Conservation (phyloP, 2,329 filamentous ascomycete genomes). For the Emmonsiellopsis sp. region DNA sequence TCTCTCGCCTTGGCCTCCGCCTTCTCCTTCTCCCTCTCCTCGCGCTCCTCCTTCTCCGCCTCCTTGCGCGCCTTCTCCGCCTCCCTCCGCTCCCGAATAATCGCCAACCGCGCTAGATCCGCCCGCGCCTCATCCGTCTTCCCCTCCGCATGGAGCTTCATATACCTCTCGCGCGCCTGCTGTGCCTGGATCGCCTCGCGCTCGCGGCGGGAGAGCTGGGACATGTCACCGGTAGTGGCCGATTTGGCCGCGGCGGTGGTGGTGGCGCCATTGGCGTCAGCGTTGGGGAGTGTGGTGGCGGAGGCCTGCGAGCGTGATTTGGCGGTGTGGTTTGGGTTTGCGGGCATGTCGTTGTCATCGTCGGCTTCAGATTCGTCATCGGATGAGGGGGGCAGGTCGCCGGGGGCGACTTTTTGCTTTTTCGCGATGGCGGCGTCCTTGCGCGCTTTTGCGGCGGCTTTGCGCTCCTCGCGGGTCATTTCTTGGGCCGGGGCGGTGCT, state of each 20-base stretch:
- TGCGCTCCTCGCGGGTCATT: constrained; percentile 78
- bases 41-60: constrained; percentile 54
- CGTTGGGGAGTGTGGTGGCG: constrained; percentile 27
- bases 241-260: constrained; percentile 42
- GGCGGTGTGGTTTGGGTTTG: constrained; percentile 78
- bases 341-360: constrained; percentile 45
- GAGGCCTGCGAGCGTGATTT: constrained; percentile 62
- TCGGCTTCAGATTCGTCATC: constrained; percentile 31
- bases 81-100: constrained; percentile 79
- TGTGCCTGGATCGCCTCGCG: constrained; percentile 75
- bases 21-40: constrained; percentile 30
- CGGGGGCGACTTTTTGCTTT: constrained; percentile 65
- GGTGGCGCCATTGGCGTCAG: constrained; percentile 20
- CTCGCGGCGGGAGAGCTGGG: constrained; percentile 58
- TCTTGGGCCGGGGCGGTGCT: constrained; percentile 39
- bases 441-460: constrained; percentile 76
- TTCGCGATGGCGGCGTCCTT: constrained; percentile 81
- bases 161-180: constrained; percentile 80
- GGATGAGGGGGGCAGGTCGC: constrained; percentile 69
- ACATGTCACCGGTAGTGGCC: constrained; percentile 28
- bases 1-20: constrained; percentile 29
- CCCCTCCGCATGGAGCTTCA: constrained; percentile 84
- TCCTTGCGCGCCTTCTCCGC: constrained; percentile 74
- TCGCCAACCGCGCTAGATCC: constrained; percentile 71
- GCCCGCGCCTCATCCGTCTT: constrained; percentile 94